Base-by-base conservation (phyloP, 73 alveolate species). In the Stentor roeselii region DNA sequence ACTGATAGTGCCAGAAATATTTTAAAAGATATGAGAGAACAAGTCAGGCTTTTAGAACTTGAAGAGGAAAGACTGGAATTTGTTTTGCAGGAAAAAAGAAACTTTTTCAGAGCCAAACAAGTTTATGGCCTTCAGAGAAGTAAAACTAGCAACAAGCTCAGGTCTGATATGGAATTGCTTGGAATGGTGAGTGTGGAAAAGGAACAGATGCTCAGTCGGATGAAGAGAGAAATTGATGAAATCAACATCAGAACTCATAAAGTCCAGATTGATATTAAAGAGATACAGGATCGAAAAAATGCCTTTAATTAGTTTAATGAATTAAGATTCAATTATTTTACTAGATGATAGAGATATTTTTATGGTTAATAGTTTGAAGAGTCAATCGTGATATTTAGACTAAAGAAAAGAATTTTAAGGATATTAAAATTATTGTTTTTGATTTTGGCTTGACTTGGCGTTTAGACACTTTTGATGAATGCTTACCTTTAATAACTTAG, bases 121-220 rank as follows among this genome's bases (percentile, higher is more conserved):
- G 37, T 32, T 21, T 21, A 21, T 21, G 37, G 37, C 37, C 80
- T 21, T 1, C 80, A 21, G 34, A 32, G n/a, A 21, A 67, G 80
- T 32, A 67, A 67, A 2, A 67, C 80, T 67, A 27, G 42, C 1
- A 67, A 36, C 34, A 67, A 67, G 41, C 80, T 67, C 41, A 67
- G 80, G 41, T 27, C n/a, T 30, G 80, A 67, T 67, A 21, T 67
- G 1, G 80, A 67, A 34, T 67, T 67, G 80, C 41, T 67, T 30
- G 80, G 80, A 67, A 30, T 21, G 37, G 80, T 67, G 27, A 15
- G 21, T 30, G 80, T 32, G 34, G 80, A 67, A 21, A 67, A 67
- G 80, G 37, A 21, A 32, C n/a, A 67, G 41, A 11, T 40, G 14
- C 27, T 67, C 21, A 67, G 80, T 21, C 27, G 37, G 34, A n/a